A percentile compares a stretch with the other conserved stretches of the same genome.
Evolutionary conservation across 306 rosid genomes (phyloP).

Genomic region (Trifolium repens): DNA sequence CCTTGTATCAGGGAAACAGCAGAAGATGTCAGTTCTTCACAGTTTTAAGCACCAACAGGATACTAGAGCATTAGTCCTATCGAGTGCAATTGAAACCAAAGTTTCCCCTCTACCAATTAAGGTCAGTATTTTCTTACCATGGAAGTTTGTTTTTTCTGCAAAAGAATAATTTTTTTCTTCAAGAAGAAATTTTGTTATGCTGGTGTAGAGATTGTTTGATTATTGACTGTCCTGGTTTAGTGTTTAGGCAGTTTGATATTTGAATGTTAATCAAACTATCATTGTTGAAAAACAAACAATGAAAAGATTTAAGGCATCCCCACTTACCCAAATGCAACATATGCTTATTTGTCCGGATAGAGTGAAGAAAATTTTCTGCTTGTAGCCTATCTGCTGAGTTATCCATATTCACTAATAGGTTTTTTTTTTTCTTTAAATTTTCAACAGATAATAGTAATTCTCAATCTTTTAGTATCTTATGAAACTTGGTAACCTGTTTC

Average conservation of each 20-base stretch:
- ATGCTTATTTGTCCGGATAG: constrained; percentile 13
- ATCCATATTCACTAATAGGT: constrained; percentile 19
- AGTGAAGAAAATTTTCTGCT: not conserved
- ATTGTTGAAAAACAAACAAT: not conserved
- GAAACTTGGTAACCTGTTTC: constrained; percentile 1
- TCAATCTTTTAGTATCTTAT: constrained; percentile 7
- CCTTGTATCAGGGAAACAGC: constrained; percentile 78
- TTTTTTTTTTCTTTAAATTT: not conserved
- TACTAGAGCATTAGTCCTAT: constrained; percentile 62
- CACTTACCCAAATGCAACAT: constrained; percentile 5
- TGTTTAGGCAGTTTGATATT: constrained; percentile 23
- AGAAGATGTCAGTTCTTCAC: constrained; percentile 87
- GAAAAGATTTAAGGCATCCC: not conserved
- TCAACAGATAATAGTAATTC: constrained; percentile 2
- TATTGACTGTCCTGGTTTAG: constrained; percentile 12
- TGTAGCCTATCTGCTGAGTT: not conserved
- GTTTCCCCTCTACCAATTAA: constrained; percentile 46
- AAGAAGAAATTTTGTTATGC: constrained; percentile 19
- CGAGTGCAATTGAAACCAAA: constrained; percentile 57
- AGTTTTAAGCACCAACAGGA: constrained; percentile 75
- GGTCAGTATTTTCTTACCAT: constrained; percentile 50
- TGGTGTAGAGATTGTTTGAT: constrained; percentile 21
- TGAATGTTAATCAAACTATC: constrained; percentile 14
- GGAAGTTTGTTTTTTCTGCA: constrained; percentile 19
- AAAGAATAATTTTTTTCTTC: constrained; percentile 26